Evolutionary conservation across 2,329 filamentous ascomycete genomes (phyloP), one percentile per base, ranked within the genome.

Genomic region (Pleurostoma richardsiae): DNA sequence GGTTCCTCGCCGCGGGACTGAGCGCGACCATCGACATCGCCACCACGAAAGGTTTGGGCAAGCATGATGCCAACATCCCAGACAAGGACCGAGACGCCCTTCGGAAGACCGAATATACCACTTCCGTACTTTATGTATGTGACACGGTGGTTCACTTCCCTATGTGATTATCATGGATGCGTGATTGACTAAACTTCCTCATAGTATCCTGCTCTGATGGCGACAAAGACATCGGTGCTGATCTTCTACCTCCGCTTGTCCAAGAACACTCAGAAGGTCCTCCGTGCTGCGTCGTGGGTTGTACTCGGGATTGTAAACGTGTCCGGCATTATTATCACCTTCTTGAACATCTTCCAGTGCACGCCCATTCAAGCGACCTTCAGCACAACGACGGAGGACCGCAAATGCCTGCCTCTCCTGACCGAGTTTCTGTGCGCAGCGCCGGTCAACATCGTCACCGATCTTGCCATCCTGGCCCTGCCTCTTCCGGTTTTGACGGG

Each of bases 281-380:
- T 96, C 54, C 82, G 86, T 49, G 80, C 86, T 66, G 83, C 85
- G n/a, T 94, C 89, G n/a, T 90, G 90, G 72, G 73, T 77, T 4
- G 90, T 88, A 0, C 71, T 96, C 2, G 73, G 72, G 42, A 76
- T 95, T 27, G 90, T 96, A 61, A 95, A 94, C 58, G 61, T 84
- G 6, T 86, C 87, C 30, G 91, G 90, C 10, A 56, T 83, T 26
- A 86, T 90, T 10, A 73, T 97, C 54, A 95, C 90, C 1, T 77
- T 96, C 30, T 76, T 96, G 63, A 95, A 92, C 61, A 81, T 92
- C 54, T 89, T 95, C 54, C 91, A 96, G 69, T 96, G 92, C 63
- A 71, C 66, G 2, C 92, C 92, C 0, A 69, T 91, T 29, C 59
- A 65, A n/a, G 85, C 88, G 29, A 85, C 83, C 10, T 95, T 88